A percentile compares a stretch with the other conserved stretches of the same genome.
Evolutionary conservation across 2,329 filamentous ascomycete species (phyloP).

Genomic region (Aspergillus carbonarius): DNA sequence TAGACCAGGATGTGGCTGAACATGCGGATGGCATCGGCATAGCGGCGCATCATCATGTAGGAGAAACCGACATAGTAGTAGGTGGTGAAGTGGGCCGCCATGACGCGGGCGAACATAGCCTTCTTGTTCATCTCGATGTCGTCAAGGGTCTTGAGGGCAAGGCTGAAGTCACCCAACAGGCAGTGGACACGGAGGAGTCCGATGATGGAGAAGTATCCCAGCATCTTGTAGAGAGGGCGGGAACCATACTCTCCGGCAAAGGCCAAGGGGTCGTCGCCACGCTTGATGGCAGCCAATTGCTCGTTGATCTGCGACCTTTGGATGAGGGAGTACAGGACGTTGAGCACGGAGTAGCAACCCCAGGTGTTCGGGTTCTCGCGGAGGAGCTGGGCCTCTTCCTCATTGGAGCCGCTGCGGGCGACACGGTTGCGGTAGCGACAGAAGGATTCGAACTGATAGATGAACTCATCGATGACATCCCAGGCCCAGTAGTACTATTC

Average conservation of each 20-base stretch:
- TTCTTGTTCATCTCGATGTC: conserved; percentile 99
- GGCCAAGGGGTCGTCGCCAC: conserved; percentile 81
- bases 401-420: conserved; percentile 75
- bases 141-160: conserved; percentile 97
- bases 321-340: conserved; percentile 98
- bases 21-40: conserved; percentile 98
- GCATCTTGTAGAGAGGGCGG: conserved; percentile 93
- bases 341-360: conserved; percentile 99
- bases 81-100: conserved; percentile 99
- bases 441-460: conserved; percentile 99
- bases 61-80: conserved; percentile 99
- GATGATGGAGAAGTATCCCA: conserved; percentile 99
- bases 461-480: conserved; percentile 99
- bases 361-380: conserved; percentile 98
- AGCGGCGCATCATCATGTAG: conserved; percentile 99
- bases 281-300: conserved; percentile 91
- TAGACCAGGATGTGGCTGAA: conserved; percentile 99
- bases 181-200: conserved; percentile 94
- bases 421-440: conserved; percentile 93
- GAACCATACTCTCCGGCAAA: conserved; percentile 95
- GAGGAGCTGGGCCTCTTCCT: conserved; percentile 87
- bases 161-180: conserved; percentile 93
- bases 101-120: conserved; percentile 98
- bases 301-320: conserved; percentile 98
- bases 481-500: conserved; percentile 96